phyloP scores from a whole-genome alignment of 2,329 filamentous ascomycete species.

The Lanzia echinophila region DNA sequence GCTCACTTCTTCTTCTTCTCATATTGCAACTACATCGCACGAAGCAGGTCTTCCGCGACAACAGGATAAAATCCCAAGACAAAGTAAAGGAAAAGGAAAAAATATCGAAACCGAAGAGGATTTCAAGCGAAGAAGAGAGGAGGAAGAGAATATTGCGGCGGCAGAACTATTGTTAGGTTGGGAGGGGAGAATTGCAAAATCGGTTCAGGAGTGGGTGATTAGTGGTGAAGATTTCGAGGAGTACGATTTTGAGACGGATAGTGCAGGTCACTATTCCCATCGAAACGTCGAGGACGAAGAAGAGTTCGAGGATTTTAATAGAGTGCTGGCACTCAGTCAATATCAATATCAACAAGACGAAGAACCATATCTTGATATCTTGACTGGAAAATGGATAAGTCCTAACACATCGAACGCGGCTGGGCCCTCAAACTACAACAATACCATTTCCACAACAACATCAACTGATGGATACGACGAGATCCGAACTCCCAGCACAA shows the following conservation, averaged over 20 bases:
- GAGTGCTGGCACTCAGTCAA: not conserved
- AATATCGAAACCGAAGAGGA: not conserved
- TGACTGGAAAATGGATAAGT: slow-evolving; percentile 1
- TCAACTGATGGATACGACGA: slow-evolving; percentile 1
- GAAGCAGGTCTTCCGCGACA: slow-evolving; percentile 9
- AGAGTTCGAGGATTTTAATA: not conserved
- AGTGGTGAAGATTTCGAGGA: not conserved
- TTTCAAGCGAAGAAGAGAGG: not conserved
- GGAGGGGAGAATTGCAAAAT: not conserved
- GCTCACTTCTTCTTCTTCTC: not conserved
- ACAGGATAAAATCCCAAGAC: no score
- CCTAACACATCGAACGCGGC: not conserved
- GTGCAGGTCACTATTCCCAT: slow-evolving; percentile 1
- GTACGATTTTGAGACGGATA: not conserved
- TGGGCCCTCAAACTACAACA: not conserved
- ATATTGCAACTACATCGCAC: not conserved
- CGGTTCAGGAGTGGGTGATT: not conserved
- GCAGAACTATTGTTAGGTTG: not conserved
- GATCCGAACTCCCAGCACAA: not conserved
- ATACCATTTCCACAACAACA: not conserved
- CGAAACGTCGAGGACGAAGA: not conserved
- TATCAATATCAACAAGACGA: not conserved
- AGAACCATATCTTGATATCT: not conserved
- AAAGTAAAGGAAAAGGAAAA: not conserved
- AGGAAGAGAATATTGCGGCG: not conserved